Percentiles rank a stretch among this genome's conserved stretches.
Conservation (phyloP, 2,329 filamentous ascomycete genomes). For the Trichoderma sp. region DNA sequence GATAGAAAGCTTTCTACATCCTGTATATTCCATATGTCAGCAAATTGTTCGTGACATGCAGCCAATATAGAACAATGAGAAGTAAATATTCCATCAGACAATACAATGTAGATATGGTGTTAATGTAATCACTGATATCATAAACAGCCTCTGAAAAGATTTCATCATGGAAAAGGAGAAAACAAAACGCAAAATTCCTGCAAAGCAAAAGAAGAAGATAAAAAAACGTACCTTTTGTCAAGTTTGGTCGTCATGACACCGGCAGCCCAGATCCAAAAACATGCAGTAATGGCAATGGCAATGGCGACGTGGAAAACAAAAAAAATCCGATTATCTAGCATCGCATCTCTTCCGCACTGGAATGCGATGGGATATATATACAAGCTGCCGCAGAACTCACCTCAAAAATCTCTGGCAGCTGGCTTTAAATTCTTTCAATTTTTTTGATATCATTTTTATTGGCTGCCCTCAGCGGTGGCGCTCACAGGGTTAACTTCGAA, state of each 20-base stretch:
- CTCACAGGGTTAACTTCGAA: conserved; percentile 74
- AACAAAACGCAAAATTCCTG: no score
- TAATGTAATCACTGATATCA: conserved; percentile 43
- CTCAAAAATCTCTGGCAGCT: conserved; percentile 29
- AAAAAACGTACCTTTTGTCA: conserved; percentile 29
- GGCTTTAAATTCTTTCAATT: background rate
- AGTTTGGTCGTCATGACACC: background rate
- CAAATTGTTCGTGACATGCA: background rate
- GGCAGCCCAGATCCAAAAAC: background rate
- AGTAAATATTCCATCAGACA: background rate
- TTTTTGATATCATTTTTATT: conserved; percentile 31
- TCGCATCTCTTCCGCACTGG: conserved; percentile 38
- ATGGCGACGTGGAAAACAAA: conserved; percentile 25
- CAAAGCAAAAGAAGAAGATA: no score
- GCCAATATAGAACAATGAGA: background rate
- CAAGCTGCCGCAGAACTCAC: conserved; percentile 30
- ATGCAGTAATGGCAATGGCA: background rate
- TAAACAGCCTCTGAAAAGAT: conserved; percentile 51
- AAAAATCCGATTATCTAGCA: conserved; percentile 45
- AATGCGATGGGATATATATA: conserved; percentile 41
- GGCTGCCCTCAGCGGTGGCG: conserved; percentile 49
- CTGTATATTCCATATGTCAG: background rate
- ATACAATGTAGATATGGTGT: conserved; percentile 24
- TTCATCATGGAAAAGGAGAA: conserved; percentile 41
- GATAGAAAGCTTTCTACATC: background rate